Evolutionary conservation across 2,329 filamentous ascomycete species (phyloP), one percentile per base, ranked within the genome.

Genomic region (Sporothrix luriei): DNA sequence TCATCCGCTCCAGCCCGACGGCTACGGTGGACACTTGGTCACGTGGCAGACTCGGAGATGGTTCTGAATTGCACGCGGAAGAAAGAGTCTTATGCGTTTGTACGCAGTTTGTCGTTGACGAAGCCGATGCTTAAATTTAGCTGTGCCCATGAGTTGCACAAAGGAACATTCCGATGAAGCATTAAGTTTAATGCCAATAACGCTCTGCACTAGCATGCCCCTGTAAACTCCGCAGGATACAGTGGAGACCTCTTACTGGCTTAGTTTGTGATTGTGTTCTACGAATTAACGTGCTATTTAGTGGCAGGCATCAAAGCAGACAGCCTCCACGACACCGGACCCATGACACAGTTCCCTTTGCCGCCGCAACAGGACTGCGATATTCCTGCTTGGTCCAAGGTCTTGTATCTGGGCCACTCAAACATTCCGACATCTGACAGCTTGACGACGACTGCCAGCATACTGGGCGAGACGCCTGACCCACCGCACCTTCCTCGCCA

Each of bases 401-500:
- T 33, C 33, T 33, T 33, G 33, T 9, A 33, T 33, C 33, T 7
- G 9, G 9, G 9, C 33, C 5, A 33, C 9, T 33, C 33, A 33
- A 33, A 33, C 33, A 33, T 7, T 7, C 33, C 33, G 5, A 4
- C 4, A 33, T 33, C 33, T 33, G 33, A 33, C 33, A 6, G 14
- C 40, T 10, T 43, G 40, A 3, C 40, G 40, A 43, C 11, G 0
- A 43, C 40, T 43, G 40, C 2, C 40, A 11, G 2, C 40, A 16
- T 43, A 33, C 33, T 33, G 48, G 24, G 61, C n/a, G 57, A 33
- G 16, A 29, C 61, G 61, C 43, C 33, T 29, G 43, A n/a, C 61
- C 57, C 57, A 62, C 57, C 38, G 57, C 57, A 62, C n/a, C 57
- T 46, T 61, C 57, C 59, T 64, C 59, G 16, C 61, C 62, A 65